Percentiles rank a stretch among this genome's conserved stretches.
Conservation (phyloP, 108 stramenopile species). For the Cylindrotheca fusiformis region DNA sequence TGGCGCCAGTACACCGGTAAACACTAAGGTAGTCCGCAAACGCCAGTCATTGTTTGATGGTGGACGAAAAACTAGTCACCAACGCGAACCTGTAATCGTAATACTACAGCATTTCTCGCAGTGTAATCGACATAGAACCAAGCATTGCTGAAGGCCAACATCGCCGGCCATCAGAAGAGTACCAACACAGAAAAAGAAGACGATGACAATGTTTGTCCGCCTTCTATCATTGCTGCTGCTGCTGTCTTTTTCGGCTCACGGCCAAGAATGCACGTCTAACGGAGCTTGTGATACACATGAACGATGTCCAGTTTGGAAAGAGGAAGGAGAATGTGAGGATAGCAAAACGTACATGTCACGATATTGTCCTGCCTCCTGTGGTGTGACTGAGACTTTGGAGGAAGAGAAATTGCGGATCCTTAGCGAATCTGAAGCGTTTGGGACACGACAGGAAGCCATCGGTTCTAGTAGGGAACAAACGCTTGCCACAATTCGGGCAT, state of each 20-base stretch:
- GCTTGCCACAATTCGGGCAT: background rate
- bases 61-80: too few species aligned
- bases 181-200: too few species aligned
- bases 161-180: too few species aligned
- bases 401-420: background rate
- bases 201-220: too few species aligned
- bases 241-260: background rate
- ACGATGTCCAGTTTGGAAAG: constrained; percentile 41
- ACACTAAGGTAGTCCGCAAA: too few species aligned
- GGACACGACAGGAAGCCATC: background rate
- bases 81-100: too few species aligned
- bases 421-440: background rate
- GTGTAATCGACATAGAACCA: too few species aligned
- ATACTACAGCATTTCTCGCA: too few species aligned
- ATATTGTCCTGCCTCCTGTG: background rate
- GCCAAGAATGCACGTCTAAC: constrained; percentile 40
- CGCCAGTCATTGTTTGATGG: too few species aligned
- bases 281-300: constrained; percentile 48
- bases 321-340: constrained; percentile 43
- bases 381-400: background rate
- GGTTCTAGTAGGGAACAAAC: background rate
- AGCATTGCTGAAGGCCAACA: too few species aligned
- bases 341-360: background rate
- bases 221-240: background rate
- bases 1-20: too few species aligned